phyloP scores from a whole-genome alignment of 192 early-diverging fungal genomes.

The Rhizophagus sp. region DNA sequence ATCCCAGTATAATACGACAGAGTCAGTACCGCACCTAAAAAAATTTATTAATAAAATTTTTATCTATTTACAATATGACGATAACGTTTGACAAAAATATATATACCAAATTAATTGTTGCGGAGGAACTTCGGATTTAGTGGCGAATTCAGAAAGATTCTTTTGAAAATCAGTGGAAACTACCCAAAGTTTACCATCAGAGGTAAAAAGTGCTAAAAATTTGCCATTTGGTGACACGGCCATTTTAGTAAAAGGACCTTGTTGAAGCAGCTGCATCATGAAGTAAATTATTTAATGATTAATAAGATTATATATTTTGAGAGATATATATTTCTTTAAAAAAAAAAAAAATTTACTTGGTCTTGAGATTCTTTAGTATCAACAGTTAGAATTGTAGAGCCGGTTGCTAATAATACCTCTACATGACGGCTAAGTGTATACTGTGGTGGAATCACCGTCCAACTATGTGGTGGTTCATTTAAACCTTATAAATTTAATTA shows the following conservation, averaged over 20 bases:
- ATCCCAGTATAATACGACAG: conserved; percentile 85
- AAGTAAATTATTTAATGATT: neutral
- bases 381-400: conserved; percentile 77
- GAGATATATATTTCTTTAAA: neutral
- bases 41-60: neutral
- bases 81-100: neutral
- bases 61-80: neutral
- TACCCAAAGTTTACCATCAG: conserved; percentile 80
- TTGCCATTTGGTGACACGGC: conserved; percentile 94
- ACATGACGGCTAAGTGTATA: conserved; percentile 84
- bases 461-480: conserved; percentile 72
- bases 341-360: conserved; percentile 52
- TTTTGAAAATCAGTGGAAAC: conserved; percentile 95
- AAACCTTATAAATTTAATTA: conserved; percentile 42
- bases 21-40: conserved; percentile 91
- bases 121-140: conserved; percentile 63
- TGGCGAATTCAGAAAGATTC: conserved; percentile 83
- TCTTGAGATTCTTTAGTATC: conserved; percentile 80
- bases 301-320: neutral
- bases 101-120: conserved; percentile 81
- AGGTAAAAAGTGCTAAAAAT: conserved; percentile 83
- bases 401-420: conserved; percentile 81
- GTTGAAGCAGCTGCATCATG: conserved; percentile 62
- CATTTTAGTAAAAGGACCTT: conserved; percentile 89
- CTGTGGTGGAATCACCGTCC: conserved; percentile 89